Percentiles rank a stretch among this genome's conserved stretches.
Evolutionary conservation across 257 asterid genomes (phyloP).

Genomic region (Lavandula angustifolia): DNA sequence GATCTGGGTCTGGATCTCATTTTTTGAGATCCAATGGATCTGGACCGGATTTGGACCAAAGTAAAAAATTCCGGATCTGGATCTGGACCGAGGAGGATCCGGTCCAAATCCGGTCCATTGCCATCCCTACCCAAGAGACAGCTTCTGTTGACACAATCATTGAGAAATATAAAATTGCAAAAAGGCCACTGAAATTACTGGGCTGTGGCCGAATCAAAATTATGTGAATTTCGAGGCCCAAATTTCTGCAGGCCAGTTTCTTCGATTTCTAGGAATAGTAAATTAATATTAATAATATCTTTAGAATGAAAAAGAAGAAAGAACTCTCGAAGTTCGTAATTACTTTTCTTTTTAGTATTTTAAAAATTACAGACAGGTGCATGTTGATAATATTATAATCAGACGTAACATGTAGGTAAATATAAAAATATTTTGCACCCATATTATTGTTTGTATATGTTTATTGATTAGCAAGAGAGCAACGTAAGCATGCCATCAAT

Average conservation of each 20-base stretch:
- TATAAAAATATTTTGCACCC: too few species aligned
- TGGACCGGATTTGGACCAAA: too few species aligned
- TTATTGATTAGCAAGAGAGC: constrained; percentile 7
- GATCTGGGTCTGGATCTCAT: too few species aligned
- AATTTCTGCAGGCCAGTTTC: constrained; percentile 36
- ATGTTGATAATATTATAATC: too few species aligned
- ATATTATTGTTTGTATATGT: too few species aligned
- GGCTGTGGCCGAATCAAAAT: constrained; percentile 37
- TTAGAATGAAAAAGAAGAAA: background rate
- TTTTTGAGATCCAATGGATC: too few species aligned
- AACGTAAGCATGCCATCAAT: constrained; percentile 39
- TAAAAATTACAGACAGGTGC: background rate
- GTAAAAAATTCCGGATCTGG: too few species aligned
- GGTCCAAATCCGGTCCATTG: too few species aligned
- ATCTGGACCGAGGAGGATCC: too few species aligned
- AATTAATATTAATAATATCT: background rate
- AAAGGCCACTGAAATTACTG: constrained; percentile 29
- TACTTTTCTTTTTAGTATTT: background rate
- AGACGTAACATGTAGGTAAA: too few species aligned
- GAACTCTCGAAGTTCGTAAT: constrained; percentile 9
- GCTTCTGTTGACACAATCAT: constrained; percentile 45
- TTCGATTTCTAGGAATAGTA: constrained; percentile 13
- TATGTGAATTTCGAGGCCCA: constrained; percentile 47
- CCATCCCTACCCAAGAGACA: too few species aligned
- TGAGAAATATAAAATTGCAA: constrained; percentile 33